Evolutionary conservation across 1,284 basidiomycete genomes (phyloP), one percentile per base, ranked within the genome.

Genomic region (Cryptococcus floricola): DNA sequence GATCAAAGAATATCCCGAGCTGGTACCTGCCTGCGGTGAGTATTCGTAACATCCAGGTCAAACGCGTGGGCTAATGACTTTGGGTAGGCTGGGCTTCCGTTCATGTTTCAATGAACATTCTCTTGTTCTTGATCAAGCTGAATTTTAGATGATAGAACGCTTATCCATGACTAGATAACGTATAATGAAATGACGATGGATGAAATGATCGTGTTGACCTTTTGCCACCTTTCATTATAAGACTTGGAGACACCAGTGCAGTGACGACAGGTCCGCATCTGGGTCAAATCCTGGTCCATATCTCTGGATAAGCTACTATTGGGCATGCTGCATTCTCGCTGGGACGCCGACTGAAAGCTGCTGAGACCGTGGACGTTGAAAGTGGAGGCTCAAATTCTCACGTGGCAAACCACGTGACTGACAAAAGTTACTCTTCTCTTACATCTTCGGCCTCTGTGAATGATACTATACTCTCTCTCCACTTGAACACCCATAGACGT

Each of bases 51-150:
- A 7, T 14, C 19, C 23, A 13, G 50, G 27, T 52, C 44, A 10
- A 52, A 34, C 31, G 31, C 31, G 3, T 2, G 31, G 31, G 38
- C n/a, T 50, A 14, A 4, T 31, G 18, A 49, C 18, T 7, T 27
- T 23, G 10, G 27, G 63, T 71, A 64, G 78, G 80, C 8, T 81
- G 80, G 80, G 79, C 80, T 2, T 74, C 76, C 1, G 76, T 81
- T 1, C 81, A 83, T 64, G 81, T 82, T 14, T 75, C 81, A 7
- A 81, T 80, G 76, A 81, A 82, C 64, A 81, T 83, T 65, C 75
- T 83, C 23, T 65, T 83, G 45, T 81, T 80, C 63, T 69, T 81
- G 8, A 74, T 76, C 65, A 76, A 76, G 59, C 63, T 76, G 27
- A 76, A 76, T 52, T 76, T 76, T 57, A 55, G 74, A 47, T 74